These are phyloP conservation scores for Aspergillus japonicus DNA, from an alignment of 2,329 filamentous ascomycete genomes.

Conservation along the genomic window DNA sequence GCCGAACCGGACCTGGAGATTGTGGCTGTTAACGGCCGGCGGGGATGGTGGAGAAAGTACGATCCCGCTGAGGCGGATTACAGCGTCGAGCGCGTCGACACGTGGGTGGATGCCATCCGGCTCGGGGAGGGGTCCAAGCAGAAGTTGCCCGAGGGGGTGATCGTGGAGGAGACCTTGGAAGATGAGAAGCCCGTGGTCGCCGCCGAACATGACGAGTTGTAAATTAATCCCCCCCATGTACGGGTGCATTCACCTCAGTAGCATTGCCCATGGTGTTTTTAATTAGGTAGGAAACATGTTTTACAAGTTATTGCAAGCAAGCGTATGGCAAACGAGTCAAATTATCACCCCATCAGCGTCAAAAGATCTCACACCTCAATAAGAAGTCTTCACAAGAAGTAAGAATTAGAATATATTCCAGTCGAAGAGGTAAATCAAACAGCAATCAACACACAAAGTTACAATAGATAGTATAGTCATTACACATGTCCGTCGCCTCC, in stretches of 20 bases:
- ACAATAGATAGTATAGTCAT: neutral
- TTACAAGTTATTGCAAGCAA: neutral
- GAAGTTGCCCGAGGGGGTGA: conserved; percentile 65
- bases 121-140: conserved; percentile 82
- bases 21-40: conserved; percentile 79
- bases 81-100: conserved; percentile 62
- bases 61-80: conserved; percentile 51
- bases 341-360: no score
- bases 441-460: neutral
- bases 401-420: neutral
- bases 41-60: conserved; percentile 81
- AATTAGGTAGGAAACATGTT: neutral
- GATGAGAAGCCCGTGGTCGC: conserved; percentile 35
- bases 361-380: no score
- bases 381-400: neutral
- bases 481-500: neutral
- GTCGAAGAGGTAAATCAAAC: neutral
- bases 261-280: neutral
- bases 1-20: conserved; percentile 61
- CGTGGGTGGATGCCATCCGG: conserved; percentile 87
- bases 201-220: conserved; percentile 48
- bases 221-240: conserved; percentile 4
- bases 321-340: no score
- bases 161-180: conserved; percentile 41
- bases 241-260: neutral